Conservation (phyloP, 2,329 filamentous ascomycete species). For the Colletotrichum sp. region DNA sequence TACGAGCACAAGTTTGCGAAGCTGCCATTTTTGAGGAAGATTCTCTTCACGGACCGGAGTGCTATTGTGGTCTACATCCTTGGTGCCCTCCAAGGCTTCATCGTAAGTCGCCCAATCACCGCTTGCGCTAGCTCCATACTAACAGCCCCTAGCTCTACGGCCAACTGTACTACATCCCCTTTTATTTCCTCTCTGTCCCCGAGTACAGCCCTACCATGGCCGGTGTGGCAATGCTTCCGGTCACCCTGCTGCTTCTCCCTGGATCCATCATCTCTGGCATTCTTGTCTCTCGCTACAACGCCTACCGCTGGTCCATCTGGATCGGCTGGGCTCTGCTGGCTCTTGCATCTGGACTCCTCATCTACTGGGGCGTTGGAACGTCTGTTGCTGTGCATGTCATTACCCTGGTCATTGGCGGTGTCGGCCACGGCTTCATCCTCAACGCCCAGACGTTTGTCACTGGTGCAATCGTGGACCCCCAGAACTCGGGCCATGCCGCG, state of each 20-base stretch:
- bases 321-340: constrained; percentile 34
- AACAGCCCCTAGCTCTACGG: constrained; percentile 28
- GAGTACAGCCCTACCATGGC: constrained; percentile 34
- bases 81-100: constrained; percentile 35
- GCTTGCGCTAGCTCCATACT: background rate
- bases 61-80: constrained; percentile 34
- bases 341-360: constrained; percentile 20
- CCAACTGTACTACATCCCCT: constrained; percentile 38
- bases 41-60: constrained; percentile 32
- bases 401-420: constrained; percentile 19
- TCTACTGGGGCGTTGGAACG: constrained; percentile 19
- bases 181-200: constrained; percentile 42
- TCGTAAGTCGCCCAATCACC: constrained; percentile 27
- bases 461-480: constrained; percentile 19
- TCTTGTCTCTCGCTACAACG: constrained; percentile 34
- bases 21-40: constrained; percentile 35
- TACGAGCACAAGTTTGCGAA: constrained; percentile 39
- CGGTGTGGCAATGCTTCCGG: constrained; percentile 38
- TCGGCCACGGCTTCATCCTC: constrained; percentile 25
- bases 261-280: constrained; percentile 35
- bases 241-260: constrained; percentile 33
- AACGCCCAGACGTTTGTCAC: constrained; percentile 27
- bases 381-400: constrained; percentile 19
- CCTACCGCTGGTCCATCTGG: constrained; percentile 42
- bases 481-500: constrained; percentile 22